These are phyloP conservation scores for Fusarium sp. DNA, from an alignment of 2,329 filamentous ascomycete species.

Conservation along the genomic window DNA sequence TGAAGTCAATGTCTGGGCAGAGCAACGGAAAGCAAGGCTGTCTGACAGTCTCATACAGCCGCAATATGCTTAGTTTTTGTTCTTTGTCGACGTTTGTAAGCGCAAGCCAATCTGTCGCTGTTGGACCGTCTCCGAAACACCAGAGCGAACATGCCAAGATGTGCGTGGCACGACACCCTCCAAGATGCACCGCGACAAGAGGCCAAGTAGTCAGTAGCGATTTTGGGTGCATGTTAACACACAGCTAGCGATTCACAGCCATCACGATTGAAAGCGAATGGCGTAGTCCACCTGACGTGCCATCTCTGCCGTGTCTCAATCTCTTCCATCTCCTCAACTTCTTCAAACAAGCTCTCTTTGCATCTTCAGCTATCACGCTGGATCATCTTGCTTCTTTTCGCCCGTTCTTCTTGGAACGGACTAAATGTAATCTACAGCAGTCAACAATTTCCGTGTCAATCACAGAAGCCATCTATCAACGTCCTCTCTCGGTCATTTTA, in stretches of 20 bases:
- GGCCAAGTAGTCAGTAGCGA: neutral
- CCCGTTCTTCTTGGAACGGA: too few species aligned
- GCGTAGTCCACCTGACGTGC: neutral
- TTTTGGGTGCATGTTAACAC: neutral
- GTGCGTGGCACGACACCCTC: too few species aligned
- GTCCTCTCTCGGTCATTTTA: rapidly evolving
- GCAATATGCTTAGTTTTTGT: too few species aligned
- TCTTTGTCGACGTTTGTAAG: neutral
- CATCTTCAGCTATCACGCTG: neutral
- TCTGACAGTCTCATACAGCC: too few species aligned
- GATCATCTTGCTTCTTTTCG: neutral
- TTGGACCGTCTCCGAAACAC: neutral
- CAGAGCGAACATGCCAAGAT: neutral
- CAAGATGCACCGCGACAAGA: neutral
- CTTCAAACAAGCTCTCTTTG: neutral
- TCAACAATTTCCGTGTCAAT: too few species aligned
- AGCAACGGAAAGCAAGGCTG: too few species aligned
- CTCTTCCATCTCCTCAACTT: too few species aligned
- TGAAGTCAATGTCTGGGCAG: too few species aligned
- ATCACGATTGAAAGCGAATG: rapidly evolving
- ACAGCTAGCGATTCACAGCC: neutral
- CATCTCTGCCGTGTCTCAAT: neutral
- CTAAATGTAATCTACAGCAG: neutral
- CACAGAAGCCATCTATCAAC: neutral
- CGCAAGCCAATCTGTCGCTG: neutral